phyloP scores from a whole-genome alignment of 306 rosid genomes.

The Glycine soja region DNA sequence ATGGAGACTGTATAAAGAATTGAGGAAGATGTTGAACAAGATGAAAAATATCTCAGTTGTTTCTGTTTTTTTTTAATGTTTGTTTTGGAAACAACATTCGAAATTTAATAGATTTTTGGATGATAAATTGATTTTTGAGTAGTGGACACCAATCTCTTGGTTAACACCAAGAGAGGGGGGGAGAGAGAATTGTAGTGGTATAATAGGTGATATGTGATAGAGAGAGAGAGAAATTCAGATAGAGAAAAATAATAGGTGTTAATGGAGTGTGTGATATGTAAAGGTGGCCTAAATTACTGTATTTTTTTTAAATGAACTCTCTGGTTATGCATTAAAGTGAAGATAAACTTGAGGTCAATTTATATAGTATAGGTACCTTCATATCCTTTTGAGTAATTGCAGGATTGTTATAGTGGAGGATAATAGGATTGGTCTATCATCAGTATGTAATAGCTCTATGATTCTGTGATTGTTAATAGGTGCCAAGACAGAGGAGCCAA shows the following conservation, averaged over 20 bases:
- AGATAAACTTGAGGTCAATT: too few relatives aligned
- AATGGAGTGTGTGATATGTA: too few relatives aligned
- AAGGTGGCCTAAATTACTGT: not conserved
- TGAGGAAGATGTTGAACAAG: not conserved
- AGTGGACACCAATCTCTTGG: too few relatives aligned
- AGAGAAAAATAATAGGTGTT: too few relatives aligned
- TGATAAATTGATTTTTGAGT: not conserved
- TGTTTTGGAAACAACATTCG: not conserved
- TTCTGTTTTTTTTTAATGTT: too few relatives aligned
- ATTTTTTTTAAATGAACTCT: not conserved
- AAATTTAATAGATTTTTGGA: not conserved
- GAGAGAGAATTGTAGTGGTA: too few relatives aligned
- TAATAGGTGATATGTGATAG: too few relatives aligned
- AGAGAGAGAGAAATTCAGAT: too few relatives aligned
- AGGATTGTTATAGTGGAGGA: not conserved
- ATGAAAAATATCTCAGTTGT: not conserved
- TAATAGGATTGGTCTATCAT: conserved; percentile 1
- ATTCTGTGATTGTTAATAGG: conserved; percentile 54
- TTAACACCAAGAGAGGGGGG: too few relatives aligned
- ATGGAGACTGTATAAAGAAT: too few relatives aligned
- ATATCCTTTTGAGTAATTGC: not conserved
- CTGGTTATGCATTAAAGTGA: not conserved
- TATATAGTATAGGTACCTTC: not conserved
- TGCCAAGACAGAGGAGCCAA: conserved; percentile 76
- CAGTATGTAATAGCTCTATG: conserved; percentile 2